Percentiles rank a stretch among this genome's conserved stretches.
Evolutionary conservation across 2,329 filamentous ascomycete species (phyloP).

Genomic region (Alternaria alternata): DNA sequence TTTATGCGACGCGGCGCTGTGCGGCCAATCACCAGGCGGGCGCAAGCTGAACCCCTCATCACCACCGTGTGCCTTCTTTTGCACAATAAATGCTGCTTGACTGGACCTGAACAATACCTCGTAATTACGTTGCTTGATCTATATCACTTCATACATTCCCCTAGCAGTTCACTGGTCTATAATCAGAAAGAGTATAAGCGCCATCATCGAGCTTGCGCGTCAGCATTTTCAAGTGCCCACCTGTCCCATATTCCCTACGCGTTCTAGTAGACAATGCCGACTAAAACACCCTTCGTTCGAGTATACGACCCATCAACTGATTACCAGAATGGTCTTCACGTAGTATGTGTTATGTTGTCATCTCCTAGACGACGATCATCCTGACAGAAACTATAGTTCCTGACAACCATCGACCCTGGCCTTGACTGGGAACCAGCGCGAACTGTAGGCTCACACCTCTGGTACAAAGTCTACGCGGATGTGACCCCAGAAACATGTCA

Average conservation of each 20-base stretch:
- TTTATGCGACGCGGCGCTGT: neutral
- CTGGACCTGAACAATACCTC: neutral
- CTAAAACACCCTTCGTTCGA: constrained; percentile 27
- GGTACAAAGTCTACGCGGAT: constrained; percentile 45
- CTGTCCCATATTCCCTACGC: neutral
- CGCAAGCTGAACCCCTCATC: constrained; percentile 1
- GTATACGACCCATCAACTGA: constrained; percentile 27
- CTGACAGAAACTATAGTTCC: constrained; percentile 28
- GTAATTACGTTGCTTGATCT: neutral
- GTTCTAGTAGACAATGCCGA: neutral
- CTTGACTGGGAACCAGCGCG: constrained; percentile 38
- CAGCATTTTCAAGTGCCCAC: neutral
- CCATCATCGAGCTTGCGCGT: neutral
- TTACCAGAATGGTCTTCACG: constrained; percentile 26
- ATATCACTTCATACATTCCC: neutral
- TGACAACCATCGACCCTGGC: constrained; percentile 30
- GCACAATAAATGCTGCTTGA: neutral
- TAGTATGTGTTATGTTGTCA: constrained; percentile 15
- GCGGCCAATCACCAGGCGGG: neutral
- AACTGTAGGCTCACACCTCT: constrained; percentile 43
- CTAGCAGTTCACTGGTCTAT: neutral
- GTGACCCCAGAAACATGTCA: constrained; percentile 44
- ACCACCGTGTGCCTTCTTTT: neutral
- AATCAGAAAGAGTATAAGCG: neutral
- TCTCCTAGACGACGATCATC: neutral